Percentiles rank a stretch among this genome's conserved stretches.
Evolutionary conservation across 2,329 filamentous ascomycete species (phyloP).

Genomic region (Claviceps paspali): DNA sequence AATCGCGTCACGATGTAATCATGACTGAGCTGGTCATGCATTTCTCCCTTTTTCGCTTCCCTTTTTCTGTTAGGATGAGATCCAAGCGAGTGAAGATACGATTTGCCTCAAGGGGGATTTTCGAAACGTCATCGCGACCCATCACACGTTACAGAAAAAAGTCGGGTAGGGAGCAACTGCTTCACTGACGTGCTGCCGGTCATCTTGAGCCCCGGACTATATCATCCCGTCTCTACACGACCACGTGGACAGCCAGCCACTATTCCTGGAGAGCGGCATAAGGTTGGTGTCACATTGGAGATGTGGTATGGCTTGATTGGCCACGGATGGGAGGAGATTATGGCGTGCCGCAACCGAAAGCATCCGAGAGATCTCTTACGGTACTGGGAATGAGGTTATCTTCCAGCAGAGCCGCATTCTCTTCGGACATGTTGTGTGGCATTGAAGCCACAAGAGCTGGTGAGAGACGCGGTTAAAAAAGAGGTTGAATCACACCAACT

Average conservation of each 20-base stretch:
- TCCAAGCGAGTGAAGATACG: neutral
- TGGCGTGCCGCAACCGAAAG: neutral
- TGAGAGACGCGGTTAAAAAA: neutral
- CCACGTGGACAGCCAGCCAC: neutral
- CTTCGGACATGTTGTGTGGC: neutral
- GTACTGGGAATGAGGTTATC: neutral
- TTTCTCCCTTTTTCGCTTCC: neutral
- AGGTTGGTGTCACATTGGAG: constrained; percentile 11
- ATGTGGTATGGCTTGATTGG: constrained; percentile 17
- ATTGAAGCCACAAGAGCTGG: neutral
- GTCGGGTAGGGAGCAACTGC: neutral
- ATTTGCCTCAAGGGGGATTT: neutral
- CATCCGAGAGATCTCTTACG: neutral
- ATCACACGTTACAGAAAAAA: neutral
- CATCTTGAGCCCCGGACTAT: too few relatives aligned
- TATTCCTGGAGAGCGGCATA: constrained; percentile 5
- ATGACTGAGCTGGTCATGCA: neutral
- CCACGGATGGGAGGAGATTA: neutral
- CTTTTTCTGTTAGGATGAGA: neutral
- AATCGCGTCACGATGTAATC: neutral
- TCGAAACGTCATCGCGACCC: neutral
- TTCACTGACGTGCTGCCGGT: too few relatives aligned
- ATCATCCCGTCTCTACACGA: neutral
- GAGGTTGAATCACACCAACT: neutral
- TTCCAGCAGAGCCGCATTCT: neutral